Evolutionary conservation across 2,329 filamentous ascomycete genomes (phyloP).

Genomic region (Botryosphaeria dothidea): DNA sequence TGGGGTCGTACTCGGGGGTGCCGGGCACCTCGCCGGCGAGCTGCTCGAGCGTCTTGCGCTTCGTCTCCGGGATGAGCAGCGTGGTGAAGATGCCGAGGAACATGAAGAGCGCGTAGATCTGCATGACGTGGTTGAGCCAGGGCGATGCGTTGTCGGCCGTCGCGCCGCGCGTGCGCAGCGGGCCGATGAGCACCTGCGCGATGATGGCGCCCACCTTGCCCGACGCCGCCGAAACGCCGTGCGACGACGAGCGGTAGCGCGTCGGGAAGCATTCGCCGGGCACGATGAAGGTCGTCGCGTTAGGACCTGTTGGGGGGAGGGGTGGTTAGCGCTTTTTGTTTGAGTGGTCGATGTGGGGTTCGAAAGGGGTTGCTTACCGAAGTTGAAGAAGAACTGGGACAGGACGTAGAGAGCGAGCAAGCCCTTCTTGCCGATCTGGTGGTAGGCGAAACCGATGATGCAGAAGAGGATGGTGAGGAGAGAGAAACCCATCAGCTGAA

Average conservation of each 20-base stretch:
- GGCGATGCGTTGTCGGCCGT: constrained; percentile 54
- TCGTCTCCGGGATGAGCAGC: constrained; percentile 76
- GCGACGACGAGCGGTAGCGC: constrained; percentile 49
- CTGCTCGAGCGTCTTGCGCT: constrained; percentile 71
- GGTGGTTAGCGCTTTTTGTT: no score
- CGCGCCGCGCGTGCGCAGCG: constrained; percentile 56
- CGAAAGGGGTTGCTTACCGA: constrained; percentile 38
- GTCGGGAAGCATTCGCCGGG: constrained; percentile 56
- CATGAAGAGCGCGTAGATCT: constrained; percentile 82
- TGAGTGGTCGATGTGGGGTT: constrained; percentile 22
- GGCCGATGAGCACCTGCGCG: constrained; percentile 51
- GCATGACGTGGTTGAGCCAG: constrained; percentile 72
- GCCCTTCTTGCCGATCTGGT: constrained; percentile 43
- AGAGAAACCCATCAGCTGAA: constrained; percentile 62
- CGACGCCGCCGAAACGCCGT: constrained; percentile 51
- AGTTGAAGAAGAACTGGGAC: constrained; percentile 56
- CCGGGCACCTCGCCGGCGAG: constrained; percentile 67
- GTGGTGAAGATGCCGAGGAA: constrained; percentile 68
- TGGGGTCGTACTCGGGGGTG: constrained; percentile 48
- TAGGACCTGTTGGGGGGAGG: constrained; percentile 34
- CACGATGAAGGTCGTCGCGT: constrained; percentile 54
- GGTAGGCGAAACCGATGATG: constrained; percentile 51
- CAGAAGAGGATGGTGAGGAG: constrained; percentile 52
- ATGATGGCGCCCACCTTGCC: constrained; percentile 52
- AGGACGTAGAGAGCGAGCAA: constrained; percentile 50